phyloP scores from a whole-genome alignment of 2,329 filamentous ascomycete species.

The Fusarium circinatum region DNA sequence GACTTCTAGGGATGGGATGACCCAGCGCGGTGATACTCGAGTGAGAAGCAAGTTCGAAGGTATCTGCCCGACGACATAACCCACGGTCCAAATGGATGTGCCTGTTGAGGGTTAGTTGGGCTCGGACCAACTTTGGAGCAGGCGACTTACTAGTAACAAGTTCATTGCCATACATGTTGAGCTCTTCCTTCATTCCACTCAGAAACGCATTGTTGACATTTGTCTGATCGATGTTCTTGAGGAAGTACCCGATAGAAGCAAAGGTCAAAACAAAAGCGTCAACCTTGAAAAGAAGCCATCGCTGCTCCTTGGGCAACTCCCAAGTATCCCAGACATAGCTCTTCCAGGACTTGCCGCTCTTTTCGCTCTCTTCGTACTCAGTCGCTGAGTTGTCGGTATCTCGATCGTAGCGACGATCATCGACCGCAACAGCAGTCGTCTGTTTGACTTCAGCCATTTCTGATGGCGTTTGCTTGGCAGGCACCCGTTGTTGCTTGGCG shows the following conservation, averaged over 20 bases:
- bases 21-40: constrained; percentile 8
- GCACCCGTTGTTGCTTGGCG: not conserved
- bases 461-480: not conserved
- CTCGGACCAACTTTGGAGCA: fast-evolving
- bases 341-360: constrained; percentile 45
- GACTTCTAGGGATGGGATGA: constrained; percentile 18
- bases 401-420: not conserved
- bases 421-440: not conserved
- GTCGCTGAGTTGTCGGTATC: not conserved
- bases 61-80: constrained; percentile 41
- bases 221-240: constrained; percentile 52
- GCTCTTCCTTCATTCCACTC: constrained; percentile 39
- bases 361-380: not conserved
- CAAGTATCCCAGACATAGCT: constrained; percentile 52
- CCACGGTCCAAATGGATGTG: constrained; percentile 34
- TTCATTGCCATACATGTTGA: constrained; percentile 33
- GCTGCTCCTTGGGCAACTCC: constrained; percentile 48
- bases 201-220: constrained; percentile 54
- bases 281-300: constrained; percentile 48
- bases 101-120: not conserved
- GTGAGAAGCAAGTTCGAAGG: constrained; percentile 40
- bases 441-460: constrained; percentile 9
- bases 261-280: constrained; percentile 50
- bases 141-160: constrained; percentile 34
- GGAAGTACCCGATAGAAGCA: constrained; percentile 48